A percentile compares a stretch with the other conserved stretches of the same genome.
Evolutionary conservation across 1,284 basidiomycete genomes (phyloP).

Genomic region (Fomes fomentarius): DNA sequence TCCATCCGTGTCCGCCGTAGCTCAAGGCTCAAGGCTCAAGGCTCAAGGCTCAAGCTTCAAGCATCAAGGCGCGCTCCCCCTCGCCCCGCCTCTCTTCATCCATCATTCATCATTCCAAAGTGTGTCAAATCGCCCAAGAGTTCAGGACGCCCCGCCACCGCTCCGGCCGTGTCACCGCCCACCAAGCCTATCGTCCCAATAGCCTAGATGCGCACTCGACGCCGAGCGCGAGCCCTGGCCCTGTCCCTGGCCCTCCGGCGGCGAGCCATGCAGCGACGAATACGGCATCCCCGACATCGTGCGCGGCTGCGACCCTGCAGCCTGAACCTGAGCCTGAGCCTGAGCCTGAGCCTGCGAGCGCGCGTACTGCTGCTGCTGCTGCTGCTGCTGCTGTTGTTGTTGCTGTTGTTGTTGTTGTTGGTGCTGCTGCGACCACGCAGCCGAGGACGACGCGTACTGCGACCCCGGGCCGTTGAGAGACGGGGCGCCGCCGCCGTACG

Average conservation of each 20-base stretch:
- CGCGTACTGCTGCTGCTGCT: conserved; percentile 6
- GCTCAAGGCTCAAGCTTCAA: too few relatives aligned
- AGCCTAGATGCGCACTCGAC: conserved; percentile 16
- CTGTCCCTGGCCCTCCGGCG: conserved; percentile 4
- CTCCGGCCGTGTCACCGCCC: conserved; percentile 11
- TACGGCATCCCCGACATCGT: conserved; percentile 16
- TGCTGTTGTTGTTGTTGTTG: not conserved
- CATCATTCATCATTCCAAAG: too few relatives aligned
- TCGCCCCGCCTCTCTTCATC: too few relatives aligned
- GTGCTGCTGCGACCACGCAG: conserved; percentile 12
- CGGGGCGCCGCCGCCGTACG: too few relatives aligned
- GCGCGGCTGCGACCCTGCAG: too few relatives aligned
- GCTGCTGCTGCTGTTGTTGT: conserved; percentile 1
- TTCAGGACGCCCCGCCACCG: too few relatives aligned
- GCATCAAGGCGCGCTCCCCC: too few relatives aligned
- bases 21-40: too few relatives aligned
- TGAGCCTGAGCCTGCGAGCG: not conserved
- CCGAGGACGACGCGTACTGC: conserved; percentile 8
- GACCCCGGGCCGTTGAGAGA: too few relatives aligned
- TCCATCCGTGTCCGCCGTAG: too few relatives aligned
- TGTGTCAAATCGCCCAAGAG: too few relatives aligned
- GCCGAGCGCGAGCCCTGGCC: conserved; percentile 11
- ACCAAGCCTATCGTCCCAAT: conserved; percentile 21
- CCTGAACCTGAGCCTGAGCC: not conserved
- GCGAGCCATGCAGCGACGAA: conserved; percentile 20